phyloP scores from a whole-genome alignment of 371 early-diverging fungal genomes.

The Mortierella sp. region DNA sequence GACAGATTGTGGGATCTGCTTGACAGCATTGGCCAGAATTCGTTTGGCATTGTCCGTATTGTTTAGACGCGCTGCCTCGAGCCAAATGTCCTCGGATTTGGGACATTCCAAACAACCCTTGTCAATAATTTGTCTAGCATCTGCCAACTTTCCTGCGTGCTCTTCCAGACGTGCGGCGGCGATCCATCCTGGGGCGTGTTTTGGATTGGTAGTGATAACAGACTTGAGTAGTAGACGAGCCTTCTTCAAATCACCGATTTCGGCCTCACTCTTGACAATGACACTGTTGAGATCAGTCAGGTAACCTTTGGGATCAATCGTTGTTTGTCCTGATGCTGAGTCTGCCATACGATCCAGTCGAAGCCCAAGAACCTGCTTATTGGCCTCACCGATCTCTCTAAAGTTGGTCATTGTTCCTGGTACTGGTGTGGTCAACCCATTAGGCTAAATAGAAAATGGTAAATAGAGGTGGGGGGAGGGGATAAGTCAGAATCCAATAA shows the following conservation, averaged over 20 bases:
- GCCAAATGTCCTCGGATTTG: conserved; percentile 94
- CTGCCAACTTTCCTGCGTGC: conserved; percentile 83
- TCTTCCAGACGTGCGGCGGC: conserved; percentile 97
- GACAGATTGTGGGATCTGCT: conserved; percentile 90
- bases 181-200: conserved; percentile 97
- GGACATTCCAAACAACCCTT: conserved; percentile 96
- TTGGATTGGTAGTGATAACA: conserved; percentile 92
- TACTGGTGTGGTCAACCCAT: conserved; percentile 62
- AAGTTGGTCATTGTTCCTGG: conserved; percentile 85
- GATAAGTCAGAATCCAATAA: too few species aligned
- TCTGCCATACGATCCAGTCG: conserved; percentile 87
- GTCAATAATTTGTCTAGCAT: conserved; percentile 87
- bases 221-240: conserved; percentile 90
- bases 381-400: conserved; percentile 93
- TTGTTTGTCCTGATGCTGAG: conserved; percentile 83
- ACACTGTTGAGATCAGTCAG: conserved; percentile 91
- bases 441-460: conserved; percentile 34
- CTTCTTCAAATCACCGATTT: conserved; percentile 94
- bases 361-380: conserved; percentile 88
- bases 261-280: conserved; percentile 84
- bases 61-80: conserved; percentile 94
- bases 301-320: conserved; percentile 94
- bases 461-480: not conserved
- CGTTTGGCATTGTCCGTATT: conserved; percentile 85
- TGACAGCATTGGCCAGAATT: conserved; percentile 91